phyloP scores from a whole-genome alignment of 2,329 filamentous ascomycete genomes.

The Blastomyces percursus region DNA sequence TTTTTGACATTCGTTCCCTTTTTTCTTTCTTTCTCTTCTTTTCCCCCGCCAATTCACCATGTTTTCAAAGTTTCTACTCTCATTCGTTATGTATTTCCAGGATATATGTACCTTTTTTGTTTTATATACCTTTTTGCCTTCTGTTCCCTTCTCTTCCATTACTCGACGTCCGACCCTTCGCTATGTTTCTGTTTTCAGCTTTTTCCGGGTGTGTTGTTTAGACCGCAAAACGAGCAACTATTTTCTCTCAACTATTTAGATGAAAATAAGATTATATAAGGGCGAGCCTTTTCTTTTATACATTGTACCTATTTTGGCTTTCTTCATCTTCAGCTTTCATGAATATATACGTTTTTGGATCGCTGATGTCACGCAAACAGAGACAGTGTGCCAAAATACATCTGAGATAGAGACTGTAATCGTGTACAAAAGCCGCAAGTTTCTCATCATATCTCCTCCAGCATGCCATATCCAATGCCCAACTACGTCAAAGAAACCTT shows the following conservation, averaged over 20 bases:
- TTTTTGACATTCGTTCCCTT: no score
- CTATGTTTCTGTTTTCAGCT: not conserved
- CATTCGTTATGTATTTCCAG: not conserved
- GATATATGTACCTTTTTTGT: not conserved
- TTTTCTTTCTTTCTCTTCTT: not conserved
- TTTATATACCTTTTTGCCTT: not conserved
- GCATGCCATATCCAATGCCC: not conserved
- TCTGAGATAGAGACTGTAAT: not conserved
- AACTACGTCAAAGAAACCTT: conserved; percentile 53
- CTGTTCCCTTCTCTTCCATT: not conserved
- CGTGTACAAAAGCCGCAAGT: not conserved
- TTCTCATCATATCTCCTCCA: not conserved
- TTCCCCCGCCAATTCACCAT: not conserved
- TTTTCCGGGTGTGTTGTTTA: not conserved
- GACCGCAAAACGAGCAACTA: not conserved
- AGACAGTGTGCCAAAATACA: not conserved
- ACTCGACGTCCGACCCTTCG: not conserved
- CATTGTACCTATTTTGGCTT: not conserved
- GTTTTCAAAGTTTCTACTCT: not conserved
- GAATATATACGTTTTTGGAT: not conserved
- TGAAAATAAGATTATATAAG: not conserved
- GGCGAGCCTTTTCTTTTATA: not conserved
- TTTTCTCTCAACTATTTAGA: not conserved
- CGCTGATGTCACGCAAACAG: not conserved
- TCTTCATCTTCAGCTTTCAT: not conserved